Percentiles rank a stretch among this genome's conserved stretches.
Conservation (phyloP, 2,329 filamentous ascomycete species). For the Stachybotrys chlorohalonatus region DNA sequence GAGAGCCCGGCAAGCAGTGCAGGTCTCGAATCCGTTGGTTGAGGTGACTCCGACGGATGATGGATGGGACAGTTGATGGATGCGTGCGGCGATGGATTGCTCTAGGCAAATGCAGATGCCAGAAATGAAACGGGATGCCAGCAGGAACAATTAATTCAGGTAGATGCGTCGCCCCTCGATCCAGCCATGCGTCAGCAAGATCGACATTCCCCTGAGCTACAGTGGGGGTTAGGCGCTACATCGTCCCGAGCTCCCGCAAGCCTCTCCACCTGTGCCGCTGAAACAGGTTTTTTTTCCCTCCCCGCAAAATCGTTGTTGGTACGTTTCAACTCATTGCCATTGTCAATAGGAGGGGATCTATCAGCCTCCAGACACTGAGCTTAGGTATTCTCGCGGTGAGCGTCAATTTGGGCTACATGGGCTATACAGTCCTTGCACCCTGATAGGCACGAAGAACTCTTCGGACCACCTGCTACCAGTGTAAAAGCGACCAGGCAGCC, state of each 20-base stretch:
- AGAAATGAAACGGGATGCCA: background rate
- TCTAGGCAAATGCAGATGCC: background rate
- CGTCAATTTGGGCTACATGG: too few relatives aligned
- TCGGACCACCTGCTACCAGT: too few relatives aligned
- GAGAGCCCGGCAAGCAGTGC: background rate
- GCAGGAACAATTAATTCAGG: too few relatives aligned
- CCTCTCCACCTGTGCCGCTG: background rate
- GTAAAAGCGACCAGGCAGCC: too few relatives aligned
- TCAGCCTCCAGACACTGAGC: too few relatives aligned
- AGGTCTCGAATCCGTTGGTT: background rate
- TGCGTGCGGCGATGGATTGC: background rate
- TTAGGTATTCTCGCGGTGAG: too few relatives aligned
- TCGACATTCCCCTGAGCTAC: background rate
- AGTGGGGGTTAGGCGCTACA: background rate
- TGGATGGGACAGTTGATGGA: background rate
- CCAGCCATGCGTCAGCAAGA: background rate
- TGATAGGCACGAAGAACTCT: too few relatives aligned
- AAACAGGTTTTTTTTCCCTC: background rate
- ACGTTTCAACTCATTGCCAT: too few relatives aligned
- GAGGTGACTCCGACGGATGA: background rate
- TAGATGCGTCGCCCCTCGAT: background rate
- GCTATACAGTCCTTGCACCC: too few relatives aligned
- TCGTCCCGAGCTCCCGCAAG: background rate
- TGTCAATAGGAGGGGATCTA: too few relatives aligned
- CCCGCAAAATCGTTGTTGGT: too few relatives aligned